Evolutionary conservation across 2,329 filamentous ascomycete species (phyloP), one percentile per base, ranked within the genome.

Genomic region (Allantophomopsis cytisporea): DNA sequence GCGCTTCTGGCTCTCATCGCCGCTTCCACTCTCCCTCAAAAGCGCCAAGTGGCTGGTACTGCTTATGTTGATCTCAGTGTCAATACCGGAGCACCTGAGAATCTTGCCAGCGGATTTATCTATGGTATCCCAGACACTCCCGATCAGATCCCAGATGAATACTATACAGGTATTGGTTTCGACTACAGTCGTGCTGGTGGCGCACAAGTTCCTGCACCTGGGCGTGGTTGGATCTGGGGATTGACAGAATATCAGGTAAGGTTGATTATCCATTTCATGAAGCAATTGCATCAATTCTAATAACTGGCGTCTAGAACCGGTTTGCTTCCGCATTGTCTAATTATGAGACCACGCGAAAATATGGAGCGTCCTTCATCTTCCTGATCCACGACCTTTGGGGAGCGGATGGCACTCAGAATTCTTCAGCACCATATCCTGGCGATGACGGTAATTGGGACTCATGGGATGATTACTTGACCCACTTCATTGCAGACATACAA

Each of bases 361-460:
- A 64, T 17, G 59, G 55, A 5, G 66, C 57, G 4, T 46, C 52
- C 5, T 69, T 69, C 34, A 65, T 66, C 36, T 49, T 67, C n/a
- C 53, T 69, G 1, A 55, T 60, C 1, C 63, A 64, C 40, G 65
- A 67, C 38, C 43, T 64, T 4, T 70, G 65, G 65, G 66, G 66
- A 7, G 61, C 64, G 0, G 65, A 70, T 45, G 58, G 60, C n/a
- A 50, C 55, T 5, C 60, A 63, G 18, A 50, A 53, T 1, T 56
- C 56, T 2, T 51, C 54, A 1, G 53, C 56, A 18, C 44, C 46
- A 0, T 69, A 59, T 38, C 69, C 68, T 1, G 68, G 69, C 3
- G 67, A 72, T 42, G 56, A 68, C 42, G 63, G 61, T 2, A 54
- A 70, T 46, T 73, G 66, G 66, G 51, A 55, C 1, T 47, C 54